These are phyloP conservation scores for Ramalina peruviana DNA, from an alignment of 495 filamentous ascomycete genomes.

Conservation along the genomic window DNA sequence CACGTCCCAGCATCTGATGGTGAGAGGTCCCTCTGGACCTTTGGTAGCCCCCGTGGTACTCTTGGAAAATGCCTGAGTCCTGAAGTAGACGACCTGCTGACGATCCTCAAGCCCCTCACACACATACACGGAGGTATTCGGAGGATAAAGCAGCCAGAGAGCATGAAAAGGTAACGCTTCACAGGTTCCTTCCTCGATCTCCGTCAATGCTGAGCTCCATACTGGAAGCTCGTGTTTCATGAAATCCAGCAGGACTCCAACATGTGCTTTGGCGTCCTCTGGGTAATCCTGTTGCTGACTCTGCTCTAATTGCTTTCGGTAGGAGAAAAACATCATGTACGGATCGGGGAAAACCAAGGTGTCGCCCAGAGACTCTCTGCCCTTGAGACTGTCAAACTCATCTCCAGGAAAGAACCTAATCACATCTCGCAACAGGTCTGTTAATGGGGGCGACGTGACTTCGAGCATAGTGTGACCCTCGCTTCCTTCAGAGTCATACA, in stretches of 20 bases:
- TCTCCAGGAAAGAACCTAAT: slow-evolving; percentile 13
- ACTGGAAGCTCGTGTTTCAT: slow-evolving; percentile 3
- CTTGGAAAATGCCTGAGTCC: neutral
- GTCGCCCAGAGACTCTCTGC: slow-evolving; percentile 7
- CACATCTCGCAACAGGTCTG: slow-evolving; percentile 7
- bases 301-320: slow-evolving; percentile 1
- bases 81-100: slow-evolving; percentile 8
- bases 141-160: slow-evolving; percentile 4
- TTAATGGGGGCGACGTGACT: slow-evolving; percentile 4
- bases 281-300: slow-evolving; percentile 1
- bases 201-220: slow-evolving; percentile 6
- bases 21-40: slow-evolving; percentile 1
- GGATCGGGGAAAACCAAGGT: slow-evolving; percentile 3
- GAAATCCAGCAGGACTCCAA: slow-evolving; percentile 6
- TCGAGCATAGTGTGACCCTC: slow-evolving; percentile 7
- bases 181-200: slow-evolving; percentile 9
- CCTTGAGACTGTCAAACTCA: slow-evolving; percentile 11
- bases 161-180: slow-evolving; percentile 6
- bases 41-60: neutral
- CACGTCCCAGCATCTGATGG: slow-evolving; percentile 9
- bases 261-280: slow-evolving; percentile 9
- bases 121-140: slow-evolving; percentile 6
- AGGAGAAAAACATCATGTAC: slow-evolving; percentile 11
- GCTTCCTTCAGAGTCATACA: slow-evolving; percentile 12
- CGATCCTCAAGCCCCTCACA: slow-evolving; percentile 7